Conservation (phyloP, 108 stramenopile genomes). For the Cylindrotheca fusiformis region DNA sequence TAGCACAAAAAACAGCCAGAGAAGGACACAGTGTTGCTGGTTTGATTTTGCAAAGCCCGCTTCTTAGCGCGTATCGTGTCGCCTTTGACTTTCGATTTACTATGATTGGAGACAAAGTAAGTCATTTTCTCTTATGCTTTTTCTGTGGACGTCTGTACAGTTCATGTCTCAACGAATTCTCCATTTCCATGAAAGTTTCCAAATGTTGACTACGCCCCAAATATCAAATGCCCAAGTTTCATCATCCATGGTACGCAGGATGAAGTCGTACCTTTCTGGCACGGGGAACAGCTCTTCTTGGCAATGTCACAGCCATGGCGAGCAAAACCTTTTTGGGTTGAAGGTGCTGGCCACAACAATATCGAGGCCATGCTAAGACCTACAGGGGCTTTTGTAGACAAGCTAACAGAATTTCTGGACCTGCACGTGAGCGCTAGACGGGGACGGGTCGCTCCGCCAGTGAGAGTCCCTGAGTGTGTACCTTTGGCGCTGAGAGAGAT, state of each 20-base stretch:
- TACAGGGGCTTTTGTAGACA: constrained; percentile 78
- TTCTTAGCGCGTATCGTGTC: constrained; percentile 91
- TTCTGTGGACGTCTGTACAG: neutral
- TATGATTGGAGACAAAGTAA: constrained; percentile 88
- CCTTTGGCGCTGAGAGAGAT: constrained; percentile 45
- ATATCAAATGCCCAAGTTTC: constrained; percentile 87
- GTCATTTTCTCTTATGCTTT: constrained; percentile 7
- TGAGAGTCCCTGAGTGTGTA: constrained; percentile 73
- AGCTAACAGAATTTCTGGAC: constrained; percentile 81
- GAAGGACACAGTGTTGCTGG: constrained; percentile 87
- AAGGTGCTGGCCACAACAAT: constrained; percentile 92
- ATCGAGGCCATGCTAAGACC: constrained; percentile 86
- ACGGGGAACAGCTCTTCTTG: constrained; percentile 91
- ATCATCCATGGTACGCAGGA: constrained; percentile 93
- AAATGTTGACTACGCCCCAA: constrained; percentile 87
- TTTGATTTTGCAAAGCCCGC: constrained; percentile 91
- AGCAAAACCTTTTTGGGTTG: constrained; percentile 90
- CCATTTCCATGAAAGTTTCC: constrained; percentile 58
- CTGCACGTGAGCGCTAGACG: constrained; percentile 76
- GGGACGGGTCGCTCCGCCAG: constrained; percentile 54
- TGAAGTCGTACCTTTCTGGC: constrained; percentile 95
- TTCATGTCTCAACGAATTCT: neutral
- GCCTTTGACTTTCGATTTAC: constrained; percentile 94
- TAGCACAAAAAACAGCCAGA: constrained; percentile 81
- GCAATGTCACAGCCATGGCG: constrained; percentile 83